Evolutionary conservation across 805 yeast genomes (phyloP).

Genomic region (Hanseniaspora vineae): DNA sequence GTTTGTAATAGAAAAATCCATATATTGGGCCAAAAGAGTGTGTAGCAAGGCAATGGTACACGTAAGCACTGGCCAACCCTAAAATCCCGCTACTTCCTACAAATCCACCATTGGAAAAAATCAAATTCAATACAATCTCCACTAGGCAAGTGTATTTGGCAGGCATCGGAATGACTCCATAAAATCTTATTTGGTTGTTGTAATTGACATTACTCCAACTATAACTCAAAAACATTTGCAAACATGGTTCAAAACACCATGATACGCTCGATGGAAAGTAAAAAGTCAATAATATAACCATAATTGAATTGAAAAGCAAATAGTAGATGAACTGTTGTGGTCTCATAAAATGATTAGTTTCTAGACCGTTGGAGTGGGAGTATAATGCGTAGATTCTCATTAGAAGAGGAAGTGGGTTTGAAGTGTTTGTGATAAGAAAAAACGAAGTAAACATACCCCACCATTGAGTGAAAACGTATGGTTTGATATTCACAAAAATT

Average conservation of each 20-base stretch:
- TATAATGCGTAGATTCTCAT: slow-evolving; percentile 2
- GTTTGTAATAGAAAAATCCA: slow-evolving; percentile 17
- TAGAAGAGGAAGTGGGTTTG: not conserved
- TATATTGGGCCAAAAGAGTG: slow-evolving; percentile 36
- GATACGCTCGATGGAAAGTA: not conserved
- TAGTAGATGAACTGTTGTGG: not conserved
- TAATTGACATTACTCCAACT: slow-evolving; percentile 50
- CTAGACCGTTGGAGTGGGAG: slow-evolving; percentile 2
- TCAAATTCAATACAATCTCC: slow-evolving; percentile 20
- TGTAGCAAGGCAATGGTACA: slow-evolving; percentile 52
- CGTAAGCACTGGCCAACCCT: slow-evolving; percentile 45
- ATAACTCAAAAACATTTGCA: slow-evolving; percentile 29
- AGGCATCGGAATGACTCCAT: slow-evolving; percentile 40
- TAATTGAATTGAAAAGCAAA: slow-evolving; percentile 2
- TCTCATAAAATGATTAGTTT: slow-evolving; percentile 1
- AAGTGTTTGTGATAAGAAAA: not conserved
- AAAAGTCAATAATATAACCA: not conserved
- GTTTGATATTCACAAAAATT: not conserved
- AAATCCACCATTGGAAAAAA: slow-evolving; percentile 30
- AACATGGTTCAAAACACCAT: slow-evolving; percentile 4
- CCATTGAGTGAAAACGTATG: not conserved
- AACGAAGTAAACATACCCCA: slow-evolving; percentile 1
- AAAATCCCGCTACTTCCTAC: slow-evolving; percentile 30
- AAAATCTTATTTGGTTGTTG: slow-evolving; percentile 39
- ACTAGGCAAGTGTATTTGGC: slow-evolving; percentile 37